phyloP scores from a whole-genome alignment of 441 rosid species.

The Biscutella laevigata region DNA sequence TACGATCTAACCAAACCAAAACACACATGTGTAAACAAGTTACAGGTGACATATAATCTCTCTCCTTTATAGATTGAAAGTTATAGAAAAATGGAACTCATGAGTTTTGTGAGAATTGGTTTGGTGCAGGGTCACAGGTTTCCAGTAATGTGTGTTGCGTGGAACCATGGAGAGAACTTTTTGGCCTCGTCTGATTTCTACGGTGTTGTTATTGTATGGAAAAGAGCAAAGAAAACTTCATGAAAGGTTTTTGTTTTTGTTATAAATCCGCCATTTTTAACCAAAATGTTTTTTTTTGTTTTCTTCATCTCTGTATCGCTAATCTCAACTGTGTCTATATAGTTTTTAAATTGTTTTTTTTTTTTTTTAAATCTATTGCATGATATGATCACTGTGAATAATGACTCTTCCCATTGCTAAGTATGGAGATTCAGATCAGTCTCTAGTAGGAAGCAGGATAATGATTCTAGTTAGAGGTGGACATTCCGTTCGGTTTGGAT shows the following conservation, averaged over 20 bases:
- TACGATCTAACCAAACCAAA: slow-evolving; percentile 81
- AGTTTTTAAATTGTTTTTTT: neutral
- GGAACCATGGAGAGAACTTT: slow-evolving; percentile 95
- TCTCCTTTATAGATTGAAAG: neutral
- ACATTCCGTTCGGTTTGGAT: too few relatives aligned
- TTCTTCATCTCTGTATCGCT: neutral
- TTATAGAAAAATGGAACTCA: neutral
- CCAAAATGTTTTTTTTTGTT: neutral
- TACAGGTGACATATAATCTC: slow-evolving; percentile 47
- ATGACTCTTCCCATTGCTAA: too few relatives aligned
- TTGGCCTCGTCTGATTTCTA: slow-evolving; percentile 86
- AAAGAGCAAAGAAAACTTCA: slow-evolving; percentile 64
- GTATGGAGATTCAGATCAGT: too few relatives aligned
- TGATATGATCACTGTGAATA: too few relatives aligned
- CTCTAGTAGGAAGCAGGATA: too few relatives aligned
- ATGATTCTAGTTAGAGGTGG: too few relatives aligned
- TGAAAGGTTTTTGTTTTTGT: slow-evolving; percentile 3
- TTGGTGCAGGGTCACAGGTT: slow-evolving; percentile 83
- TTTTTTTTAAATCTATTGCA: too few relatives aligned
- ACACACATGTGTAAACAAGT: slow-evolving; percentile 86
- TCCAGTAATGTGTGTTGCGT: slow-evolving; percentile 74
- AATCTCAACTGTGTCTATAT: neutral
- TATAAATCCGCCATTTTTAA: slow-evolving; percentile 3
- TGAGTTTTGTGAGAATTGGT: slow-evolving; percentile 10
- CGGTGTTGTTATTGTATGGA: slow-evolving; percentile 92